phyloP scores from a whole-genome alignment of 805 yeast species.

The Pichia californica region DNA sequence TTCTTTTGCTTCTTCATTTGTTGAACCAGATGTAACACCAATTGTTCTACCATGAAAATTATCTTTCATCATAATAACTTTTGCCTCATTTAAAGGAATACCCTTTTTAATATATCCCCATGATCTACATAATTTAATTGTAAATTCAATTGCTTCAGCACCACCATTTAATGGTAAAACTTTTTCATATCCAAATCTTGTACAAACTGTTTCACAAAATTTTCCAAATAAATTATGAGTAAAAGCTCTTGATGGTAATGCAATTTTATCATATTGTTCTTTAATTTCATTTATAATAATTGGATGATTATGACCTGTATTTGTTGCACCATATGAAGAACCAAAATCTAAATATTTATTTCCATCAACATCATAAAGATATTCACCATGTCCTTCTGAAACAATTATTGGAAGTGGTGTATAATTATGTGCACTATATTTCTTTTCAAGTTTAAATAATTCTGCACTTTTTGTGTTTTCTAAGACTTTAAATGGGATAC shows the following conservation, averaged over 20 bases:
- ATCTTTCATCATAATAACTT: constrained; percentile 28
- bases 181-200: constrained; percentile 22
- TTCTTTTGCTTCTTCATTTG: constrained; percentile 27
- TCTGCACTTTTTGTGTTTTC: constrained; percentile 17
- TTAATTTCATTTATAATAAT: constrained; percentile 25
- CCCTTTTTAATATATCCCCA: constrained; percentile 28
- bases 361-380: constrained; percentile 23
- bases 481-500: constrained; percentile 13
- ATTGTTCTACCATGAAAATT: constrained; percentile 36
- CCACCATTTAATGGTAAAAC: constrained; percentile 30
- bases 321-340: constrained; percentile 24
- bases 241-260: constrained; percentile 27
- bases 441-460: constrained; percentile 15
- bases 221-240: constrained; percentile 21
- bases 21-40: constrained; percentile 34
- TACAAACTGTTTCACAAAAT: constrained; percentile 24
- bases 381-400: constrained; percentile 18
- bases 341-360: constrained; percentile 23
- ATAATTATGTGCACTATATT: constrained; percentile 25
- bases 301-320: constrained; percentile 27
- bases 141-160: constrained; percentile 33
- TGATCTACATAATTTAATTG: constrained; percentile 31
- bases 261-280: constrained; percentile 26
- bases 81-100: constrained; percentile 21
- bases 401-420: constrained; percentile 26